A percentile compares a stretch with the other conserved stretches of the same genome.
Conservation (phyloP, 257 asterid species). For the Handroanthus guayacan region DNA sequence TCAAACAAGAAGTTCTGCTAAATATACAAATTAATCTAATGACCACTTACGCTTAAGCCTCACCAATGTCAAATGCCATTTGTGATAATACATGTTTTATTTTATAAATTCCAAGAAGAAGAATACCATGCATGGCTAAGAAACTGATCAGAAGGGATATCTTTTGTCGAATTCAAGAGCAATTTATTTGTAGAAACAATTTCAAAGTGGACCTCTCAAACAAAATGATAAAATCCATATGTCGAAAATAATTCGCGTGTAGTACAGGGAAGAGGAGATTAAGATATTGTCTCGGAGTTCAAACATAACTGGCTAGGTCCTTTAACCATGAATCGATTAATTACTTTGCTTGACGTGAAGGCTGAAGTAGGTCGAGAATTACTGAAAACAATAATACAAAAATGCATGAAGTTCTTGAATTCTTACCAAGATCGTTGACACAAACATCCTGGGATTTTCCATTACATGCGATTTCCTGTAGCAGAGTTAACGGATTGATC, state of each 20-base stretch:
- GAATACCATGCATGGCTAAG: no score
- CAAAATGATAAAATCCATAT: not conserved
- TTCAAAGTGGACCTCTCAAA: no score
- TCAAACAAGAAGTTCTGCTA: not conserved
- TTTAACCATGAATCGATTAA: not conserved
- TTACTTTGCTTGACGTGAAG: constrained; percentile 11
- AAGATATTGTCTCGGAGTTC: not conserved
- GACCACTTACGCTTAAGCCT: not conserved
- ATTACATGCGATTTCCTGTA: constrained; percentile 69
- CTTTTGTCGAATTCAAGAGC: no score
- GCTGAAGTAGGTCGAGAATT: not conserved
- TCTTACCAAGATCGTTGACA: constrained; percentile 85
- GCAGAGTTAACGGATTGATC: constrained; percentile 77
- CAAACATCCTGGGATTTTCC: constrained; percentile 93
- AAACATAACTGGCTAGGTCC: not conserved
- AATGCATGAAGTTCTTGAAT: constrained; percentile 21
- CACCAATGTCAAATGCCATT: not conserved
- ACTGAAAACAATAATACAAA: not conserved
- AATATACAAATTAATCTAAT: not conserved
- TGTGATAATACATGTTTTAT: not conserved
- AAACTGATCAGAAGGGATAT: no score
- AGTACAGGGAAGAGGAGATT: not conserved
- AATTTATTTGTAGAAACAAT: no score
- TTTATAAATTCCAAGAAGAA: no score
- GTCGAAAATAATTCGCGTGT: not conserved